Conservation (phyloP, 805 yeast species). For the Suhomyces xylopsoci region DNA sequence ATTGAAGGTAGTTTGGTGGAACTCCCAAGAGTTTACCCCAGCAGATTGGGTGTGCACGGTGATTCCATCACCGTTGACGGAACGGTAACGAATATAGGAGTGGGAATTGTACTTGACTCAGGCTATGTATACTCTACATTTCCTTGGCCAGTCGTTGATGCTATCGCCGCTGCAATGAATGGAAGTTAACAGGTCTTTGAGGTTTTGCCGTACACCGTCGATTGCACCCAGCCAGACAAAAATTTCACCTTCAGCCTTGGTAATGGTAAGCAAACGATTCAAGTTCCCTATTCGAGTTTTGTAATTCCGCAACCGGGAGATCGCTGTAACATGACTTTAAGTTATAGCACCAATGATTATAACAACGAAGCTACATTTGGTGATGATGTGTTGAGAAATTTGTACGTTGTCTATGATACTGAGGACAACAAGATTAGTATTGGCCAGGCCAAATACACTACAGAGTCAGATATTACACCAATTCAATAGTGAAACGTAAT, state of each 20-base stretch:
- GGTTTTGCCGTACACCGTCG: not conserved
- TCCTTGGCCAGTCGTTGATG: not conserved
- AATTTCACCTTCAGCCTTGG: slow-evolving; percentile 4
- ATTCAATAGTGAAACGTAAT: too few species aligned
- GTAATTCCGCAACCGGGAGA: not conserved
- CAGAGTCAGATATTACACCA: too few species aligned
- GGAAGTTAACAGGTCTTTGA: not conserved
- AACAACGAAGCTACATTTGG: slow-evolving; percentile 50
- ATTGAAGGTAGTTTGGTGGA: not conserved
- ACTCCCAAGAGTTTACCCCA: not conserved
- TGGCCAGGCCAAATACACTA: too few species aligned
- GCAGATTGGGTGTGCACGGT: slow-evolving; percentile 1
- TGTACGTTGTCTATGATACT: slow-evolving; percentile 54
- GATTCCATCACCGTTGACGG: not conserved
- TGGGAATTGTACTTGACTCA: not conserved
- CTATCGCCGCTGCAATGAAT: not conserved
- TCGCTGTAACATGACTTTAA: not conserved
- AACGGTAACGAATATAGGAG: not conserved
- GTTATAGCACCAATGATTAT: too few species aligned
- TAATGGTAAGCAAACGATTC: not conserved
- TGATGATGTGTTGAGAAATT: slow-evolving; percentile 50
- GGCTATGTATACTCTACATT: not conserved
- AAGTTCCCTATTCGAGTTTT: slow-evolving; percentile 6
- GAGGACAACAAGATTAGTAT: slow-evolving; percentile 41
- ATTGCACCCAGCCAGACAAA: slow-evolving; percentile 8